Conservation (phyloP, 2,329 filamentous ascomycete species). For the Stylonectria norvegica region DNA sequence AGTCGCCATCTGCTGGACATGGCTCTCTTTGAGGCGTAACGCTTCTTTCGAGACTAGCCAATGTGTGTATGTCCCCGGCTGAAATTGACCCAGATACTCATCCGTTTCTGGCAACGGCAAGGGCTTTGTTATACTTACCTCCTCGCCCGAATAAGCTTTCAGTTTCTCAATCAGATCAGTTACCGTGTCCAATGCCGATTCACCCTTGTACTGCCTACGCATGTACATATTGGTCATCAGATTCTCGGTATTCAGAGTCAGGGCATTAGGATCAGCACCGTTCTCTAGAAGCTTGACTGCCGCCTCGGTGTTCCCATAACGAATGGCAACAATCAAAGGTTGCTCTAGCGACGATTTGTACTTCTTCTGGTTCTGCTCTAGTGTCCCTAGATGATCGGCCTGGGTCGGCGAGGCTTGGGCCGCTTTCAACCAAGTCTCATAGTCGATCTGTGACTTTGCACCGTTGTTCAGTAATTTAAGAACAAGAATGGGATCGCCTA, state of each 20-base stretch:
- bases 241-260: constrained; percentile 42
- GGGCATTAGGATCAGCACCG: constrained; percentile 63
- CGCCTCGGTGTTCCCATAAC: constrained; percentile 37
- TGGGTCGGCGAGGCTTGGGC: constrained; percentile 44
- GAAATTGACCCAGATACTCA: constrained; percentile 51
- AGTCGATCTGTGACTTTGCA: constrained; percentile 56
- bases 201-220: constrained; percentile 36
- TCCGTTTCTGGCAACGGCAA: constrained; percentile 39
- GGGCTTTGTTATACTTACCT: constrained; percentile 15
- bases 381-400: constrained; percentile 29
- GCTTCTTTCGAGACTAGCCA: constrained; percentile 48
- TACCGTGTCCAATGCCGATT: constrained; percentile 60
- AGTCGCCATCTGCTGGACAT: constrained; percentile 28
- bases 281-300: constrained; percentile 57
- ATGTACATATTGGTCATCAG: constrained; percentile 33
- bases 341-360: constrained; percentile 55
- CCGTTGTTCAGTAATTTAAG: constrained; percentile 62
- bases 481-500: constrained; percentile 50
- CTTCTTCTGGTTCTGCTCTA: constrained; percentile 46
- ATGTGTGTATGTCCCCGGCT: constrained; percentile 57
- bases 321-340: constrained; percentile 63
- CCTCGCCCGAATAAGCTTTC: constrained; percentile 37
- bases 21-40: constrained; percentile 29
- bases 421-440: constrained; percentile 61
- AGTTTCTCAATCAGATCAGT: constrained; percentile 50